Evolutionary conservation across 139 green algal species (phyloP), one percentile per base, ranked within the genome.

Genomic region (Chlamydomonas sp.): DNA sequence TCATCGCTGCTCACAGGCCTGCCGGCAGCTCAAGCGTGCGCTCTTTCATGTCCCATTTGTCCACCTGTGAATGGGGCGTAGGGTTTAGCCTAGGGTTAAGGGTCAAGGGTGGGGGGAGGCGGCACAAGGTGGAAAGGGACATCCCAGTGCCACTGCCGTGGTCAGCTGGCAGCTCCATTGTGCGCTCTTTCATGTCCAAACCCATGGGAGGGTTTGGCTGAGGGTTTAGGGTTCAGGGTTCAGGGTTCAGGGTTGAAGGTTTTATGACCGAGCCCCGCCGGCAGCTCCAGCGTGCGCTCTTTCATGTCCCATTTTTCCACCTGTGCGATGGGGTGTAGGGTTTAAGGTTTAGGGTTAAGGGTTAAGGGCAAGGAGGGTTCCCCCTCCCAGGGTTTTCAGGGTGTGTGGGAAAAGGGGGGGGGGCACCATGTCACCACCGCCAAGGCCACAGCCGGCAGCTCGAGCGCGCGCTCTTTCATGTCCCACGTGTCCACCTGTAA

Each of bases 241-340:
- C n/a, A n/a, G n/a, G n/a, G n/a, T n/a, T n/a, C n/a, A n/a, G n/a
- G n/a, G n/a, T n/a, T n/a, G n/a, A n/a, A n/a, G n/a, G n/a, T n/a
- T n/a, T n/a, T n/a, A n/a, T n/a, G n/a, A n/a, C 73, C 69, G 33
- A 90, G 73, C 1, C 39, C 67, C 29, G 77, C 71, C 13, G 83
- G 77, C 48, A 90, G 73, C 28, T 34, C 48, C 57, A 91, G 36
- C 0, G 35, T 75, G 28, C 77, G 63, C 31, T 71, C 63, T 36
- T 37, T 58, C 16, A 36, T 69, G 43, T 86, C 82, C 38, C 66
- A 74, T 60, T 79, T 83, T 34, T 84, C 72, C n/a, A 86, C 70
- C 63, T 74, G 29, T 76, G 37, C 39, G 43, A n/a, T n/a, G n/a
- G 67, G 58, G 16, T 50, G 58, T 20, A n/a, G 43, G 43, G n/a